Percentiles rank a stretch among this genome's conserved stretches.
phyloP scores from a whole-genome alignment of 352 stramenopile species.

The Phytophthora pluvialis region DNA sequence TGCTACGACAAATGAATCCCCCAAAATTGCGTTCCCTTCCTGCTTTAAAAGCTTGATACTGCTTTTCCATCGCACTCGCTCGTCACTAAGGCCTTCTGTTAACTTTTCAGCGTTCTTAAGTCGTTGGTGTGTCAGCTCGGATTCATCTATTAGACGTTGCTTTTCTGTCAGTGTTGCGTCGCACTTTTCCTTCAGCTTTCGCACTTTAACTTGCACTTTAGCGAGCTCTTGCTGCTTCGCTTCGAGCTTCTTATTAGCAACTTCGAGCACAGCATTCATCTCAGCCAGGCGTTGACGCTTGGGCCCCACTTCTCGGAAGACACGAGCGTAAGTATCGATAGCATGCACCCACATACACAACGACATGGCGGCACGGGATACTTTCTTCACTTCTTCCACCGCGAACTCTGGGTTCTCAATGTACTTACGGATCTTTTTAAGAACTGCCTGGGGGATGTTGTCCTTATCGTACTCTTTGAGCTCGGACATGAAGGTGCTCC shows the following conservation, averaged over 20 bases:
- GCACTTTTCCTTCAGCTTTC: slow-evolving; percentile 65
- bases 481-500: slow-evolving; percentile 79
- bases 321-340: slow-evolving; percentile 78
- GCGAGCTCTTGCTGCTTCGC: slow-evolving; percentile 73
- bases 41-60: slow-evolving; percentile 65
- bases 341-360: slow-evolving; percentile 91
- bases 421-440: slow-evolving; percentile 85
- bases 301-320: slow-evolving; percentile 78
- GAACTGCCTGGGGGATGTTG: slow-evolving; percentile 56
- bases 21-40: slow-evolving; percentile 52
- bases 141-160: slow-evolving; percentile 66
- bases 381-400: slow-evolving; percentile 85
- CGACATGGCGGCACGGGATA: slow-evolving; percentile 81
- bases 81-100: slow-evolving; percentile 69
- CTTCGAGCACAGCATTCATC: slow-evolving; percentile 78
- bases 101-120: slow-evolving; percentile 70
- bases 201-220: slow-evolving; percentile 60
- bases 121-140: slow-evolving; percentile 59
- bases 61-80: slow-evolving; percentile 71
- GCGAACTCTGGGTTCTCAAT: slow-evolving; percentile 86
- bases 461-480: slow-evolving; percentile 90
- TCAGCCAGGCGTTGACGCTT: slow-evolving; percentile 74
- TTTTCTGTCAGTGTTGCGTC: slow-evolving; percentile 70
- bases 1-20: slow-evolving; percentile 70
- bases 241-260: slow-evolving; percentile 73